These are phyloP conservation scores for Casaregolazyma lundiana DNA, from an alignment of 1,139 yeast genomes.

Conservation along the genomic window DNA sequence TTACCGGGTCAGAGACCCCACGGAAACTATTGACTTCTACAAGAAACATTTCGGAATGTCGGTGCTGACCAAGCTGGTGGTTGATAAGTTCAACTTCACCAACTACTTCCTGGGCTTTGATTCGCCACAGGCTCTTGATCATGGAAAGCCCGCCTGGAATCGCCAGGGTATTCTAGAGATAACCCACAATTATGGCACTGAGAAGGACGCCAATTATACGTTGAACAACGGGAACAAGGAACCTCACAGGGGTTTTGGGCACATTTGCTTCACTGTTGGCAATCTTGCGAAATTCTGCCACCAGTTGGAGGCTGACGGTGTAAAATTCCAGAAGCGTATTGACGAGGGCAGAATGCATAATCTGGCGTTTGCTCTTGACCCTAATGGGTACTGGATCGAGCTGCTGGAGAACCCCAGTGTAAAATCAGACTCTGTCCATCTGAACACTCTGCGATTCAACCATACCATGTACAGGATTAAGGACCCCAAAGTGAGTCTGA, in stretches of 20 bases:
- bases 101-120: constrained; percentile 66
- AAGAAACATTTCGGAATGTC: constrained; percentile 71
- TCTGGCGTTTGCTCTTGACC: constrained; percentile 92
- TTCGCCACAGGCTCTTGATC: constrained; percentile 40
- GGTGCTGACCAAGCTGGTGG: constrained; percentile 48
- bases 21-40: constrained; percentile 67
- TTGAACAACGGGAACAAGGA: constrained; percentile 78
- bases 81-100: constrained; percentile 55
- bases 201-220: constrained; percentile 52
- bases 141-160: constrained; percentile 51
- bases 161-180: constrained; percentile 80
- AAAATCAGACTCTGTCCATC: constrained; percentile 24
- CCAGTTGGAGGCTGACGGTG: constrained; percentile 51
- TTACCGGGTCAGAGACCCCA: constrained; percentile 79
- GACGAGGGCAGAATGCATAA: constrained; percentile 87
- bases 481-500: constrained; percentile 71
- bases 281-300: constrained; percentile 63
- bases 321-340: constrained; percentile 73
- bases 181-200: constrained; percentile 76
- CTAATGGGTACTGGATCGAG: constrained; percentile 97
- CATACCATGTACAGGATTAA: constrained; percentile 92
- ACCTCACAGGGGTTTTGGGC: constrained; percentile 90
- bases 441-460: constrained; percentile 58
- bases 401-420: constrained; percentile 40
- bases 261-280: constrained; percentile 82